A percentile compares a stretch with the other conserved stretches of the same genome.
Conservation (phyloP, 345 rosid genomes). For the Moricandia arvensis region DNA sequence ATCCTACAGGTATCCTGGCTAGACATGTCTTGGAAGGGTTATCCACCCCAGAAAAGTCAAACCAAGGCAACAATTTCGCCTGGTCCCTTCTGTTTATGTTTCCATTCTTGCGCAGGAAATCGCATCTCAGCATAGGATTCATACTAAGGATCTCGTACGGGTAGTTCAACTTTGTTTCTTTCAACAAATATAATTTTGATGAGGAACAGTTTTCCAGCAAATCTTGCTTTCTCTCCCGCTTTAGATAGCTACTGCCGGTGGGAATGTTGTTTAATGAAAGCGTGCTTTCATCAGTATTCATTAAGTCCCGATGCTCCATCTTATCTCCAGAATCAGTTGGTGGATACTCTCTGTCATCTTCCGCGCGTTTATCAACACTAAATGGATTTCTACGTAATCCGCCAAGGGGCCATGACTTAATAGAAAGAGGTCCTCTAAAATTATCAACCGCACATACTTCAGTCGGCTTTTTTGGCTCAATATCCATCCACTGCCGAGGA, state of each 20-base stretch:
- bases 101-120: slow-evolving; percentile 41
- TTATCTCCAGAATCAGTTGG: slow-evolving; percentile 25
- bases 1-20: slow-evolving; percentile 44
- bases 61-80: slow-evolving; percentile 52
- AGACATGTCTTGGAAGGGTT: slow-evolving; percentile 55
- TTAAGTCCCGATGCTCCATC: slow-evolving; percentile 23
- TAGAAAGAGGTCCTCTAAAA: slow-evolving; percentile 31
- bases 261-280: slow-evolving; percentile 26
- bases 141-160: slow-evolving; percentile 51
- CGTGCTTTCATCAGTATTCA: slow-evolving; percentile 30
- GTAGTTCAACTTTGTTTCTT: slow-evolving; percentile 40
- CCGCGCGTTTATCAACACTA: slow-evolving; percentile 27
- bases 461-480: slow-evolving; percentile 22
- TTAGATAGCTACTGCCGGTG: slow-evolving; percentile 23
- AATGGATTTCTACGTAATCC: slow-evolving; percentile 41
- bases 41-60: slow-evolving; percentile 77
- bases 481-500: slow-evolving; percentile 28
- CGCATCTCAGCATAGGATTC: slow-evolving; percentile 67
- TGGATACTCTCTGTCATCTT: slow-evolving; percentile 33
- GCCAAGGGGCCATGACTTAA: slow-evolving; percentile 44
- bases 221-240: slow-evolving; percentile 31
- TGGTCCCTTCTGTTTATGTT: slow-evolving; percentile 28
- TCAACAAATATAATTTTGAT: slow-evolving; percentile 36
- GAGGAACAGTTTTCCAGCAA: slow-evolving; percentile 32
- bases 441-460: slow-evolving; percentile 24